Percentiles rank a stretch among this genome's conserved stretches.
phyloP scores from a whole-genome alignment of 441 rosid species.

The Aquilaria agallochum region DNA sequence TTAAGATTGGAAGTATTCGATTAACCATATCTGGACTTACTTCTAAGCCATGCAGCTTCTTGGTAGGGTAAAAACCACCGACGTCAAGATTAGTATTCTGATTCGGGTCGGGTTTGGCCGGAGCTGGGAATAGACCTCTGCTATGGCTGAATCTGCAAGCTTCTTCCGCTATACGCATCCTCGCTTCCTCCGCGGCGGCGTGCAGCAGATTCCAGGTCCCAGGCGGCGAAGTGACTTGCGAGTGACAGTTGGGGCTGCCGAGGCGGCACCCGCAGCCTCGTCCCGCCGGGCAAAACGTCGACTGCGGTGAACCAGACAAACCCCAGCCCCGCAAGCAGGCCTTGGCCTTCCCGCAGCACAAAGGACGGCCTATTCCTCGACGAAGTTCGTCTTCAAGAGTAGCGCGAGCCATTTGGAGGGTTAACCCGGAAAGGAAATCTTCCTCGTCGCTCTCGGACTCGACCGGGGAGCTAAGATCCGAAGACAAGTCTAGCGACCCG shows the following conservation, averaged over 20 bases:
- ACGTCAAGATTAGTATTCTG: constrained; percentile 6
- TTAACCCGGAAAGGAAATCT: constrained; percentile 39
- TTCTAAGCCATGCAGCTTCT: constrained; percentile 52
- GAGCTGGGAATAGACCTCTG: constrained; percentile 23
- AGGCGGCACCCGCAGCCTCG: constrained; percentile 38
- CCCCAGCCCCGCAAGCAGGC: constrained; percentile 34
- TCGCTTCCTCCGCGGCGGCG: constrained; percentile 58
- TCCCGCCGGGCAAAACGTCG: constrained; percentile 38
- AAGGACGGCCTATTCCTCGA: constrained; percentile 3
- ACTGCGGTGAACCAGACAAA: constrained; percentile 52
- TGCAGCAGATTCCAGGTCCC: constrained; percentile 53
- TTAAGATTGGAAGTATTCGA: not conserved
- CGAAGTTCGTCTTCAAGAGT: constrained; percentile 36
- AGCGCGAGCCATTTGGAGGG: constrained; percentile 40
- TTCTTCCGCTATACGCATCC: constrained; percentile 35
- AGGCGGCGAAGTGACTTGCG: constrained; percentile 35
- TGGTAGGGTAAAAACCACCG: constrained; percentile 21
- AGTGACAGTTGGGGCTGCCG: constrained; percentile 27
- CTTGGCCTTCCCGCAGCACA: constrained; percentile 24
- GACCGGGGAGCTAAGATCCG: constrained; percentile 53
- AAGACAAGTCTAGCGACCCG: constrained; percentile 20
- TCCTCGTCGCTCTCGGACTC: constrained; percentile 75
- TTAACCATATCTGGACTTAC: constrained; percentile 22
- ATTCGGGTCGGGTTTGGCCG: not conserved
- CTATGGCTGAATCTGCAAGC: constrained; percentile 11